Conservation (phyloP, 1,284 basidiomycete species). For the Pterulicium gracile region DNA sequence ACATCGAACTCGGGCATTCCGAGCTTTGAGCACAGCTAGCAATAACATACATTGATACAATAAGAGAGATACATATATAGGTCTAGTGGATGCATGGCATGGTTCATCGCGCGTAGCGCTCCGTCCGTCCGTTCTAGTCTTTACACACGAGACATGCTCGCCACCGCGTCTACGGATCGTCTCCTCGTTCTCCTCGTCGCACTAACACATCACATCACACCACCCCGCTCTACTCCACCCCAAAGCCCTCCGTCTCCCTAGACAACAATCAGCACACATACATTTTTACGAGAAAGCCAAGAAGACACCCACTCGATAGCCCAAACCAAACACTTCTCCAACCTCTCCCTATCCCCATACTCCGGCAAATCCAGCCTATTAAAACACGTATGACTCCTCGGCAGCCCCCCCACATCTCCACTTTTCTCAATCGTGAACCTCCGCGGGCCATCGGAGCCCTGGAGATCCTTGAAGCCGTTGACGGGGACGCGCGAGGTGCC, state of each 20-base stretch:
- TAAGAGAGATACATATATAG: too few relatives aligned
- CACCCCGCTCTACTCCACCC: slow-evolving; percentile 25
- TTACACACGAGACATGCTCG: too few relatives aligned
- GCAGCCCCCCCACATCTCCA: slow-evolving; percentile 84
- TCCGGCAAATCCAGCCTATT: slow-evolving; percentile 87
- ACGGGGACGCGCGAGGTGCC: slow-evolving; percentile 97
- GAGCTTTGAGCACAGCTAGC: too few relatives aligned
- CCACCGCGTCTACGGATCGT: too few relatives aligned
- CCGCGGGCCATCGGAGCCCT: slow-evolving; percentile 93
- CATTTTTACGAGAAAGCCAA: slow-evolving; percentile 7
- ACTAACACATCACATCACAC: background rate
- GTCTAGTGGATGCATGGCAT: too few relatives aligned
- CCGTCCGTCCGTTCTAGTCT: too few relatives aligned
- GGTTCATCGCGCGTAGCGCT: too few relatives aligned
- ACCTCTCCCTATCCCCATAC: slow-evolving; percentile 81
- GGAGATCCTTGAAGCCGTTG: slow-evolving; percentile 98
- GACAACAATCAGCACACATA: slow-evolving; percentile 6
- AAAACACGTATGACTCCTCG: slow-evolving; percentile 88
- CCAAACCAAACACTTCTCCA: slow-evolving; percentile 84
- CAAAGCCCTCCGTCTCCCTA: slow-evolving; percentile 57
- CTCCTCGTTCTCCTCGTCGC: too few relatives aligned
- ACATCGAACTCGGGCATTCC: too few relatives aligned
- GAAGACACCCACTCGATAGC: slow-evolving; percentile 69
- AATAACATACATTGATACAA: too few relatives aligned
- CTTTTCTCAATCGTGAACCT: slow-evolving; percentile 95